phyloP scores from a whole-genome alignment of 1,284 basidiomycete genomes.

The Boletus semigastroideus region DNA sequence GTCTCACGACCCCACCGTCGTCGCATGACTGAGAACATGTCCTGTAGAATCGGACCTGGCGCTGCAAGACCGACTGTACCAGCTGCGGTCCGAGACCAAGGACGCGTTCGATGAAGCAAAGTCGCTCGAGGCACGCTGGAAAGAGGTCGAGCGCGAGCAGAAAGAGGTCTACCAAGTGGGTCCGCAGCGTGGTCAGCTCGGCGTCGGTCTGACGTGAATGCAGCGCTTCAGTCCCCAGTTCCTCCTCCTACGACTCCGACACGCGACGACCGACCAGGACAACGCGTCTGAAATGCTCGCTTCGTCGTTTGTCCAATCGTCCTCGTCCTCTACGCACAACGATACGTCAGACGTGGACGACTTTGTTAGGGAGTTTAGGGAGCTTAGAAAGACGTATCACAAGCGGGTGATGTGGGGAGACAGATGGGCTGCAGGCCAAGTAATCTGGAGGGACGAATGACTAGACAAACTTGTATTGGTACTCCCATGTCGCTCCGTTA shows the following conservation, averaged over 20 bases:
- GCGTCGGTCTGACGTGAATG: conserved; percentile 7
- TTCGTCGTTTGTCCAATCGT: conserved; percentile 71
- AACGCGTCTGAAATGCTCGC: conserved; percentile 83
- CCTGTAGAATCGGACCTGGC: conserved; percentile 64
- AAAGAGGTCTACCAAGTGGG: conserved; percentile 82
- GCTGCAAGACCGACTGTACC: conserved; percentile 71
- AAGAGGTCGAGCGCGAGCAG: conserved; percentile 83
- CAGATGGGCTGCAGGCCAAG: conserved; percentile 80
- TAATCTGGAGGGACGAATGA: conserved; percentile 73
- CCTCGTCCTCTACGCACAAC: conserved; percentile 34
- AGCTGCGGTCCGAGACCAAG: conserved; percentile 75
- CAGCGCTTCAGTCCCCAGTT: conserved; percentile 86
- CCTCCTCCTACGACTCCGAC: conserved; percentile 79
- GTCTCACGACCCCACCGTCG: conserved; percentile 31
- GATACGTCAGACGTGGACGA: conserved; percentile 73
- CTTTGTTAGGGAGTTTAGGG: conserved; percentile 87
- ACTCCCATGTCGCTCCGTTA: conserved; percentile 25
- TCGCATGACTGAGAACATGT: conserved; percentile 8
- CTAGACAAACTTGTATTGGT: conserved; percentile 8
- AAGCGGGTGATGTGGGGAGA: conserved; percentile 88
- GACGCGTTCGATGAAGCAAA: conserved; percentile 85
- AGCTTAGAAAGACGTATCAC: conserved; percentile 82
- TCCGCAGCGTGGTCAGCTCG: conserved; percentile 4
- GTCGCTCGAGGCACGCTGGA: conserved; percentile 76
- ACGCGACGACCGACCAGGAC: conserved; percentile 86